phyloP scores from a whole-genome alignment of 1,139 yeast species.

The Nakaseomyces glabratus region DNA sequence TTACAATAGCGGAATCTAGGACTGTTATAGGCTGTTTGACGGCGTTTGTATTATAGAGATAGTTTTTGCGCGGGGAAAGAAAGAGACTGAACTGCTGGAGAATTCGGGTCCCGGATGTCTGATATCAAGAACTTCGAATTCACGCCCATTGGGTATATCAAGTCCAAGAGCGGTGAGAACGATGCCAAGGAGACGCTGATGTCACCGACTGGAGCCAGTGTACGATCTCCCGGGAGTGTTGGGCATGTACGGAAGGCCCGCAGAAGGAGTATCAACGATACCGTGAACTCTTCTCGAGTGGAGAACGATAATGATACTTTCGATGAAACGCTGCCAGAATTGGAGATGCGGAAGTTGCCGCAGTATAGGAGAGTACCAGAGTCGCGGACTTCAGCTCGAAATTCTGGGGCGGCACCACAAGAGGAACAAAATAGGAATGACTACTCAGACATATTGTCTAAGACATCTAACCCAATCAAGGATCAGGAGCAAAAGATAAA shows the following conservation, averaged over 20 bases:
- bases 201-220: constrained; percentile 6
- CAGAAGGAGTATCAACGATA: constrained; percentile 18
- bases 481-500: constrained; percentile 5
- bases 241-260: constrained; percentile 14
- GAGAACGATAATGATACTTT: constrained; percentile 28
- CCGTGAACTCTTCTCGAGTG: constrained; percentile 21
- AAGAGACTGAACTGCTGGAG: no score
- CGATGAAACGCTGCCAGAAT: constrained; percentile 28
- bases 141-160: constrained; percentile 29
- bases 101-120: constrained; percentile 2
- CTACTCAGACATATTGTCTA: constrained; percentile 1
- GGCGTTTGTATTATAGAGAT: no score
- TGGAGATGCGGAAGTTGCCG: constrained; percentile 8
- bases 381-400: no score
- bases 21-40: no score
- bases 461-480: constrained; percentile 5
- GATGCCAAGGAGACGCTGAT: constrained; percentile 9
- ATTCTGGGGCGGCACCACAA: no score
- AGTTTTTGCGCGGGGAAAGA: no score
- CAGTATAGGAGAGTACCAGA: constrained; percentile 2
- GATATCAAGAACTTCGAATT: constrained; percentile 23
- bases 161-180: constrained; percentile 16
- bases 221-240: constrained; percentile 6
- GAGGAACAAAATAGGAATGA: constrained; percentile 1
- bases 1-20: no score